These are phyloP conservation scores for Dalechampia spathulata DNA, from an alignment of 441 rosid genomes.

Conservation along the genomic window DNA sequence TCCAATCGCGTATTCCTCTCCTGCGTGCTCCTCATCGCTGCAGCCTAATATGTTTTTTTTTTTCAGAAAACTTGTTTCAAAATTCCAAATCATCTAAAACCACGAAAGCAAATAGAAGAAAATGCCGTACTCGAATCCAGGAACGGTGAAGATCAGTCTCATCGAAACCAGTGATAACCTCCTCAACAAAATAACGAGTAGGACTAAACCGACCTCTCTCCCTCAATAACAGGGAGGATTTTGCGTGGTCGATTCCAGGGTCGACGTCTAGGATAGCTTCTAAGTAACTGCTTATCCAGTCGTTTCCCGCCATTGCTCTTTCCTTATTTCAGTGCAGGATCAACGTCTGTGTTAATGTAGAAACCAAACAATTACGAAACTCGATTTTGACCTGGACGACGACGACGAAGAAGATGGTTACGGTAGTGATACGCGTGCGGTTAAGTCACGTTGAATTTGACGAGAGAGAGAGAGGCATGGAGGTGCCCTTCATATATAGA, in stretches of 20 bases:
- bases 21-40: slow-evolving; percentile 79
- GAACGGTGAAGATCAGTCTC: slow-evolving; percentile 98
- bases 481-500: too few species aligned
- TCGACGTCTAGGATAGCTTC: slow-evolving; percentile 51
- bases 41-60: slow-evolving; percentile 32
- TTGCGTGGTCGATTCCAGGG: slow-evolving; percentile 20
- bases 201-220: slow-evolving; percentile 40
- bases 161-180: slow-evolving; percentile 93
- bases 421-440: too few species aligned
- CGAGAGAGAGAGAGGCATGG: too few species aligned
- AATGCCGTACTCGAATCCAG: slow-evolving; percentile 56
- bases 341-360: too few species aligned
- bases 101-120: background rate
- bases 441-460: too few species aligned
- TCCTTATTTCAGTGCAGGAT: background rate
- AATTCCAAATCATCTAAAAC: background rate
- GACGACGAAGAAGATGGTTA: too few species aligned
- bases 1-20: slow-evolving; percentile 89
- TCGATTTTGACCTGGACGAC: too few species aligned
- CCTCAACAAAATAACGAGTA: slow-evolving; percentile 81
- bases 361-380: too few species aligned
- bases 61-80: background rate
- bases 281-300: slow-evolving; percentile 59
- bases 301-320: slow-evolving; percentile 52
- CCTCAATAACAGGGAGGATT: slow-evolving; percentile 32